Evolutionary conservation across 768 basidiomycete species (phyloP).

Genomic region (Phaeotremella fagi): DNA sequence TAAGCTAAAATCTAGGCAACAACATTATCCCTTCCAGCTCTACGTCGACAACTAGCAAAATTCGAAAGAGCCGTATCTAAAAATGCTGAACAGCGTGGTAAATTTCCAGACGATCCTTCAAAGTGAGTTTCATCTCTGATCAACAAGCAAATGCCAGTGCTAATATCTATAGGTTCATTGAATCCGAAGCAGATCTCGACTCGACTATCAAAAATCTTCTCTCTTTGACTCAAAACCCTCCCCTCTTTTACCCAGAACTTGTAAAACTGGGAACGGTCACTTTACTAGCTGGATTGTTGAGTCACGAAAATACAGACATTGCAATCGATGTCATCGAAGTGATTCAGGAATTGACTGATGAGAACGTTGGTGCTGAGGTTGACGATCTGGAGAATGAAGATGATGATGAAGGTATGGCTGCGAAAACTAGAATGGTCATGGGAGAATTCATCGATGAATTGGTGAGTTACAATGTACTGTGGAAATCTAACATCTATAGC

Average conservation of each 20-base stretch:
- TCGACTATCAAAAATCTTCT: constrained; percentile 76
- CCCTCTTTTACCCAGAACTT: constrained; percentile 81
- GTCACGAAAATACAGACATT: constrained; percentile 95
- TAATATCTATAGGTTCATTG: constrained; percentile 73
- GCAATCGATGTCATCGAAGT: constrained; percentile 92
- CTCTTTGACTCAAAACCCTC: constrained; percentile 79
- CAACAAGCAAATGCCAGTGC: constrained; percentile 12
- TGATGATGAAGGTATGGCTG: constrained; percentile 54
- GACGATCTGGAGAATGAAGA: constrained; percentile 60
- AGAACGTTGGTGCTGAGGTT: constrained; percentile 78
- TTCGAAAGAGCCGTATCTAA: constrained; percentile 88
- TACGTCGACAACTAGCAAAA: constrained; percentile 67
- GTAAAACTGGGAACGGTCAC: constrained; percentile 67
- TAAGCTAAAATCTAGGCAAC: constrained; percentile 48
- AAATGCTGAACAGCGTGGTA: constrained; percentile 94
- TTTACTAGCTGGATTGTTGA: constrained; percentile 75
- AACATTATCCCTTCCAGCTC: constrained; percentile 62
- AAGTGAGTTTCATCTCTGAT: constrained; percentile 56
- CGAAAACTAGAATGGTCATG: constrained; percentile 65
- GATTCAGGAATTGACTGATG: constrained; percentile 90
- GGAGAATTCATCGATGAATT: constrained; percentile 62
- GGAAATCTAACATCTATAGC: constrained; percentile 51
- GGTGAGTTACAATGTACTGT: constrained; percentile 54
- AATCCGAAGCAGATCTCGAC: constrained; percentile 95
- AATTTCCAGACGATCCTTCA: constrained; percentile 84